Evolutionary conservation across 192 early-diverging fungal genomes (phyloP), one percentile per base, ranked within the genome.

Genomic region (Coemansia sp.): DNA sequence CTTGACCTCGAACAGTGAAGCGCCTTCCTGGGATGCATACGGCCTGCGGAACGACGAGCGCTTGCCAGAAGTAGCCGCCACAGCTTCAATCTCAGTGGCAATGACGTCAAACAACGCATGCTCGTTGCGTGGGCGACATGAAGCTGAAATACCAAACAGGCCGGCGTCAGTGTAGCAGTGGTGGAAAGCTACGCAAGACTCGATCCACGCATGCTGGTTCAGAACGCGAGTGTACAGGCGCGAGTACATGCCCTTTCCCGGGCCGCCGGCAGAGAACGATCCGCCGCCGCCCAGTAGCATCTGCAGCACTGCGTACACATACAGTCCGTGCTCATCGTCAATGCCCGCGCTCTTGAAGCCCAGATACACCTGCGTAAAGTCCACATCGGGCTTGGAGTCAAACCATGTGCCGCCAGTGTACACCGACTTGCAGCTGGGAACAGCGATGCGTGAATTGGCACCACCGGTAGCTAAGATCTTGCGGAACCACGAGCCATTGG

Each of bases 161-260:
- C 93, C 92, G 2, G 93, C 85, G 66, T 95, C 94, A 2, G 86
- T 89, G 67, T 96, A 98, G 57, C 91, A 90, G 67, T 92, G 93
- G 73, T 94, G 93, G 77, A 97, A 91, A 14, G 88, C 88, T 78
- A 93, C 87, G 79, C 97, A 98, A 9, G 87, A 91, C 70, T 98
- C 97, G 15, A 98, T 88, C 93, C 93, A 98, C 59, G 88, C 85
- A 73, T 93, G 88, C 64, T 93, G 91, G 72, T 97, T 97, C 32
- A 98, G 82, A 2, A 98, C 95, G 41, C 93, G 90, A 11, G 92
- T 96, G 72, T 95, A 98, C 29, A 98, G 84, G 4, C 95, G 87
- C 47, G 95, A 96, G 85, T 98, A 95, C 94, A 98, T 97, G 57
- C 97, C 97, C 81, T 98, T 97, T 3, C 96, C 94, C 1, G 97